Conservation (phyloP, 176 grass and related monocot species). For the Musa itinerans region DNA sequence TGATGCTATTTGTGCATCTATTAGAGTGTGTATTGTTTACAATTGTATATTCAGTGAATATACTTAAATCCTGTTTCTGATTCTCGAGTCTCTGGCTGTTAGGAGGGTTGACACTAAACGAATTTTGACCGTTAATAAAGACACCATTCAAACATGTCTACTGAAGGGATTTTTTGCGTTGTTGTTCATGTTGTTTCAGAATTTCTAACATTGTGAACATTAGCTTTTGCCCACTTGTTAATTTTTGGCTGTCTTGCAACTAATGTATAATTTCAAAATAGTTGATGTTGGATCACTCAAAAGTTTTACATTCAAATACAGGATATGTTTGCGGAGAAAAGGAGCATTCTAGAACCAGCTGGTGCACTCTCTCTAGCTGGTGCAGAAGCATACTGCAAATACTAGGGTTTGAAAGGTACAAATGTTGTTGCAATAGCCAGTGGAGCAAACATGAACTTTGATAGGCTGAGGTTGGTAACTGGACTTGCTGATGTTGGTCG, state of each 20-base stretch:
- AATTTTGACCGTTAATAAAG: no score
- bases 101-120: no score
- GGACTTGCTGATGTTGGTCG: slow-evolving; percentile 92
- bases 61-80: no score
- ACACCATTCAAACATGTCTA: no score
- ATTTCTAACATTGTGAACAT: no score
- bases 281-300: neutral
- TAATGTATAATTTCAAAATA: neutral
- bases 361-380: slow-evolving; percentile 82
- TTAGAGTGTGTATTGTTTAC: slow-evolving; percentile 45
- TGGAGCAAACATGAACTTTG: slow-evolving; percentile 99
- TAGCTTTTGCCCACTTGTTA: no score
- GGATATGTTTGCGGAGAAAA: slow-evolving; percentile 99
- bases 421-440: slow-evolving; percentile 79
- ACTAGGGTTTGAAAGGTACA: slow-evolving; percentile 71
- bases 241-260: neutral
- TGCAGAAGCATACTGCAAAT: slow-evolving; percentile 93
- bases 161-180: no score
- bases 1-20: slow-evolving; percentile 99
- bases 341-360: slow-evolving; percentile 91
- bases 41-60: no score
- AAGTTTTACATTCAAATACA: slow-evolving; percentile 26
- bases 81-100: no score
- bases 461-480: slow-evolving; percentile 76
- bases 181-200: no score